These are phyloP conservation scores for Penicillium sp. DNA, from an alignment of 2,329 filamentous ascomycete genomes.

Conservation along the genomic window DNA sequence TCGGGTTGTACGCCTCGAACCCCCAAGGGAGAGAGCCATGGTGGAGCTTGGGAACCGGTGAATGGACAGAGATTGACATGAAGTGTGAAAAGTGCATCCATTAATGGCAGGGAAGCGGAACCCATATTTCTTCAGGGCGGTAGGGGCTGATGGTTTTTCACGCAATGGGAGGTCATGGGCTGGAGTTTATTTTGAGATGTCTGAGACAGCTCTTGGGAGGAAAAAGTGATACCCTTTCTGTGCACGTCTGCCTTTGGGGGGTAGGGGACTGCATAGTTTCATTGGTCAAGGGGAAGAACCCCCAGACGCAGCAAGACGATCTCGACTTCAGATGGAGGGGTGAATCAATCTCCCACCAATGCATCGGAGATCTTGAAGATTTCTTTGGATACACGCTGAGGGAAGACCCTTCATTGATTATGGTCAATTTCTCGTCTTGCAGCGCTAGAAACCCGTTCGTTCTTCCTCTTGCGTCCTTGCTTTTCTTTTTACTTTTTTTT, in stretches of 20 bases:
- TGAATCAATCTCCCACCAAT: constrained; percentile 29
- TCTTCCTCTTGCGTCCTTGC: constrained; percentile 24
- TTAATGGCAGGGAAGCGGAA: constrained; percentile 29
- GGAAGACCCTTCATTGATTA: not conserved
- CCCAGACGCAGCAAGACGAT: constrained; percentile 29
- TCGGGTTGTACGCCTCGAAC: constrained; percentile 9
- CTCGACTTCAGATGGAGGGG: constrained; percentile 21
- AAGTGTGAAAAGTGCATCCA: constrained; percentile 15
- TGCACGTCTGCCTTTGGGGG: constrained; percentile 41
- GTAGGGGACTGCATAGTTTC: constrained; percentile 40
- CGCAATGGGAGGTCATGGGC: constrained; percentile 34
- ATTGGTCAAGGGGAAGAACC: constrained; percentile 34
- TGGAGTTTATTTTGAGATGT: constrained; percentile 41
- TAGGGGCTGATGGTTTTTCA: constrained; percentile 33
- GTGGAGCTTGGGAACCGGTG: not conserved
- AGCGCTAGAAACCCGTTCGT: constrained; percentile 36
- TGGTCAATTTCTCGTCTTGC: constrained; percentile 32
- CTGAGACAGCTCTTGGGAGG: constrained; percentile 41
- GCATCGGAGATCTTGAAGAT: constrained; percentile 33
- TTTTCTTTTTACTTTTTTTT: constrained; percentile 17
- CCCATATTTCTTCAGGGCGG: constrained; percentile 23
- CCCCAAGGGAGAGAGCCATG: not conserved
- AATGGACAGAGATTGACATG: constrained; percentile 11
- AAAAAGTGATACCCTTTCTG: constrained; percentile 47
- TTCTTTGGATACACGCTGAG: constrained; percentile 19